Conservation (phyloP, 106 monocot species). For the Narthecium ossifragum region DNA sequence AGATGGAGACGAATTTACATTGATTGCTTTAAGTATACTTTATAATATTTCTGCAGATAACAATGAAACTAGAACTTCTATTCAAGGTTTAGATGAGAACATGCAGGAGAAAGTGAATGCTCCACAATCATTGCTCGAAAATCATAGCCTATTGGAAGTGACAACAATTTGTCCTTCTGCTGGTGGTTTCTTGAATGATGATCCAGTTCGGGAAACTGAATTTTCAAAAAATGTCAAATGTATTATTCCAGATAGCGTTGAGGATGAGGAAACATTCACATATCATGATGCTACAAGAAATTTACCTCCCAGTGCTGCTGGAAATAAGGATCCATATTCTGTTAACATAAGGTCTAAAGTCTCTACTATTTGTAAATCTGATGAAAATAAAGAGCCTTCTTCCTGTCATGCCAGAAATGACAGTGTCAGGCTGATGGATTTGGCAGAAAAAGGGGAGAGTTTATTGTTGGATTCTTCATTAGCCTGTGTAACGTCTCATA, state of each 20-base stretch:
- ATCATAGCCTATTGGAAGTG: constrained; percentile 4
- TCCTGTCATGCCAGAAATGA: too few species aligned
- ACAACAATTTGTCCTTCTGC: not conserved
- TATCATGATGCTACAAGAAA: constrained; percentile 10
- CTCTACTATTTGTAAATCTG: too few species aligned
- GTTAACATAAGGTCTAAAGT: constrained; percentile 16
- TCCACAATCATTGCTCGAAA: not conserved
- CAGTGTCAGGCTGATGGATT: too few species aligned
- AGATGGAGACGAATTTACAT: too few species aligned
- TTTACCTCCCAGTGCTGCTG: constrained; percentile 8
- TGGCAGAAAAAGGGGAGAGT: too few species aligned
- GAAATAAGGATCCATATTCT: not conserved
- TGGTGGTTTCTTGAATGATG: constrained; percentile 10
- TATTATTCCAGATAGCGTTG: constrained; percentile 74
- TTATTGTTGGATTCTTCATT: too few species aligned
- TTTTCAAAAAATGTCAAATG: constrained; percentile 17
- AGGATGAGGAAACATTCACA: constrained; percentile 26
- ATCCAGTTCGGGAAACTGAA: constrained; percentile 18
- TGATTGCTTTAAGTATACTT: too few species aligned
- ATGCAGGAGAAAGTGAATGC: constrained; percentile 5
- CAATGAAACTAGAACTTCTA: constrained; percentile 6
- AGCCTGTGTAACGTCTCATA: too few species aligned
- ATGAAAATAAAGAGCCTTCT: too few species aligned
- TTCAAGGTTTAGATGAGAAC: constrained; percentile 13
- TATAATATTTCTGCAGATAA: constrained; percentile 30